Conservation (phyloP, 148 eudicot genomes). For the Vaccinium vitisidaea region DNA sequence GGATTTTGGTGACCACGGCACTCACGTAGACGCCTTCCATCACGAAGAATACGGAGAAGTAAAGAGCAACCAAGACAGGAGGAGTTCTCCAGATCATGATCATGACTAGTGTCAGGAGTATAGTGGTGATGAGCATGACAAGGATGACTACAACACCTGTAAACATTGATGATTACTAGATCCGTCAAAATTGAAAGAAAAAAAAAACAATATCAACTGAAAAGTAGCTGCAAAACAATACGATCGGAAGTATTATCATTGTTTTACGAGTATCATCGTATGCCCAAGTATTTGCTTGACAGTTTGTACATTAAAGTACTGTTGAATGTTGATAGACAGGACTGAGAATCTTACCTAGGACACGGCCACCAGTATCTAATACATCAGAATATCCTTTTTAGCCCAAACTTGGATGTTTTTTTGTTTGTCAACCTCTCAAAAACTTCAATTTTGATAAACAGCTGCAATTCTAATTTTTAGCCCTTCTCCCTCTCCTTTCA, state of each 20-base stretch:
- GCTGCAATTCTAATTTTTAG: neutral
- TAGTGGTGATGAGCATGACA: conserved; percentile 73
- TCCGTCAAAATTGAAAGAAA: neutral
- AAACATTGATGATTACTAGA: conserved; percentile 17
- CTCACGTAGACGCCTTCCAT: conserved; percentile 60
- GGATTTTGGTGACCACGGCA: conserved; percentile 57
- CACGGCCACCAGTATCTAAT: neutral
- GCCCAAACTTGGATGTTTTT: neutral
- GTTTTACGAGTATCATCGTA: neutral
- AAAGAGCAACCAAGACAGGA: conserved; percentile 39
- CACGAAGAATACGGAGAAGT: conserved; percentile 37
- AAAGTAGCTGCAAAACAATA: neutral
- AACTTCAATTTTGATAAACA: neutral
- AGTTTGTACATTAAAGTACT: neutral
- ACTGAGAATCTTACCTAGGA: neutral
- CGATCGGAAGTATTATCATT: neutral
- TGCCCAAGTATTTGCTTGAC: neutral
- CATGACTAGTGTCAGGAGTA: conserved; percentile 64
- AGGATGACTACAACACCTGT: conserved; percentile 71
- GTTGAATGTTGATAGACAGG: neutral
- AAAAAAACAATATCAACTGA: neutral
- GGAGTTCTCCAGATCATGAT: conserved; percentile 64
- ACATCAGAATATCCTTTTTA: neutral
- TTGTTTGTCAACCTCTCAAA: neutral
- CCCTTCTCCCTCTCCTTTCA: neutral